phyloP scores from a whole-genome alignment of 2,329 filamentous ascomycete species.

The Aspergillus neoniger region DNA sequence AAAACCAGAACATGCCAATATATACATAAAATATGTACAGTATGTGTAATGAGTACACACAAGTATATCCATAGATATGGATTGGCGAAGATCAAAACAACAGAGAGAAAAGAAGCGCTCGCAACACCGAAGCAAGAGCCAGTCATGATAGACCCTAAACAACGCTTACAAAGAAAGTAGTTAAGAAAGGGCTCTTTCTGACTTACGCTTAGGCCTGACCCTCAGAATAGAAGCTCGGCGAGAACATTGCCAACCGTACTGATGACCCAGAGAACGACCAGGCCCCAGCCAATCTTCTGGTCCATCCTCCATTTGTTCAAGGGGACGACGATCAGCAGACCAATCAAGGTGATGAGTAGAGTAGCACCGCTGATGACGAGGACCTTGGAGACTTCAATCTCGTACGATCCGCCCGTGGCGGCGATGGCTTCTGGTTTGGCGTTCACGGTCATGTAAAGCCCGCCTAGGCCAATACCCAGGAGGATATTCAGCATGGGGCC shows the following conservation, averaged over 20 bases:
- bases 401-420: conserved; percentile 61
- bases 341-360: conserved; percentile 75
- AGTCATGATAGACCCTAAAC: neutral
- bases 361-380: conserved; percentile 84
- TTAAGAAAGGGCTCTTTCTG: too few species aligned
- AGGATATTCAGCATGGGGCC: conserved; percentile 98
- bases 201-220: neutral
- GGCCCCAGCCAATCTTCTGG: conserved; percentile 73
- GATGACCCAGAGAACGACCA: conserved; percentile 78
- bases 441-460: conserved; percentile 81
- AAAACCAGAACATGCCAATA: neutral
- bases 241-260: conserved; percentile 81
- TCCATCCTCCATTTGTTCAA: conserved; percentile 84
- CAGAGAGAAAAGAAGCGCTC: neutral
- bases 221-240: conserved; percentile 62
- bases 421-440: conserved; percentile 18
- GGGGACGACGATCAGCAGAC: conserved; percentile 78
- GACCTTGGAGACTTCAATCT: conserved; percentile 80
- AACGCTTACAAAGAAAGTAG: too few species aligned
- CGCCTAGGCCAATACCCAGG: conserved; percentile 88
- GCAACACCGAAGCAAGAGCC: neutral
- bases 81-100: neutral
- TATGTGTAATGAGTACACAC: neutral
- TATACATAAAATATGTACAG: neutral
- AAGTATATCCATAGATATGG: neutral